phyloP scores from a whole-genome alignment of 179 eudicot species.

The Kewa caespitosa region DNA sequence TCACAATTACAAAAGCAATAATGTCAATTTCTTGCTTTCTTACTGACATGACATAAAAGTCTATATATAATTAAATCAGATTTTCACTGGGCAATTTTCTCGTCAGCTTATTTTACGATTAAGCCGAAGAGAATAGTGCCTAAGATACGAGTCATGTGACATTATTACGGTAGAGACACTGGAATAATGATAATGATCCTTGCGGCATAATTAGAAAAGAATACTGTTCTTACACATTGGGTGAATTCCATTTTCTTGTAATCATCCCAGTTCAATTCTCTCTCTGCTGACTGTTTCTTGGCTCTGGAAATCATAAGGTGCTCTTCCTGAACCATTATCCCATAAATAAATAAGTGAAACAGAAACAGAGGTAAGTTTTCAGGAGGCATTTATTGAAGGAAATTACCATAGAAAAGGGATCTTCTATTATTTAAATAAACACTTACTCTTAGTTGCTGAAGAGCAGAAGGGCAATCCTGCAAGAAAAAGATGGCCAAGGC shows the following conservation, averaged over 20 bases:
- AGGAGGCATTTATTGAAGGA: neutral
- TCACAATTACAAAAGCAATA: slow-evolving; percentile 14
- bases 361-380: neutral
- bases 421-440: no score
- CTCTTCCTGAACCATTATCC: slow-evolving; percentile 56
- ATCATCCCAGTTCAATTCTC: slow-evolving; percentile 86
- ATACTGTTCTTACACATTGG: slow-evolving; percentile 69
- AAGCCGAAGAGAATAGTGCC: no score
- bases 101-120: no score
- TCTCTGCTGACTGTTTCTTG: slow-evolving; percentile 53
- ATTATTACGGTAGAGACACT: no score
- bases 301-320: slow-evolving; percentile 61
- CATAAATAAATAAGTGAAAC: neutral
- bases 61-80: no score
- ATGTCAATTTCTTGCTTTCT: slow-evolving; percentile 1
- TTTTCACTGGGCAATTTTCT: no score
- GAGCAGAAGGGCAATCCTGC: slow-evolving; percentile 65
- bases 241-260: slow-evolving; percentile 97
- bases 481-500: slow-evolving; percentile 87
- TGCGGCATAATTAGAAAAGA: no score
- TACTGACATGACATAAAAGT: neutral
- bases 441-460: slow-evolving; percentile 68
- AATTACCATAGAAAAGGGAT: no score
- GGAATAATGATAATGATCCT: no score
- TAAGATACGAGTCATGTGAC: no score